Base-by-base conservation (phyloP, 495 filamentous ascomycete species). In the Aspergillus leporis region DNA sequence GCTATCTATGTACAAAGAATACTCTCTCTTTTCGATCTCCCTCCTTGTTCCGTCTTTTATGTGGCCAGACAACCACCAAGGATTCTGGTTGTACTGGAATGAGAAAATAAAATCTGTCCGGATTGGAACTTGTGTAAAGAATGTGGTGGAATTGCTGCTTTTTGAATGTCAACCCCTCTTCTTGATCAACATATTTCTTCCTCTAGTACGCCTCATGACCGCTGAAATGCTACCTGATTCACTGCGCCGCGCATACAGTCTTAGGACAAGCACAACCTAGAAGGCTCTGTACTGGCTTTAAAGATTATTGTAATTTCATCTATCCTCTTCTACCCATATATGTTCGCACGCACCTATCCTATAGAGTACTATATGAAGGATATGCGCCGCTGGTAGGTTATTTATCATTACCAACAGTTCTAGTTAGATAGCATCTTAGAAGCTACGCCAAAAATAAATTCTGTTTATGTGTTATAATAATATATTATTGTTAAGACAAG, bases 61-160 rank as follows among this genome's bases (percentile, higher is more conserved):
- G 69, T 79, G 76, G 74, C 75, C 76, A 3, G 36, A 53, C 5
- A 64, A 50, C 19, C 66, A 70, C 5, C 52, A 66, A 18, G 72
- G 63, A 12, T 79, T 78, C 56, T 76, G 75, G 76, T 51, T 51
- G 9, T 78, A 79, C 55, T 78, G 75, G 75, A 67, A 79, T 52
- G 21, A 62, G 36, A 58, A 71, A 31, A 60, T 79, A 22, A 65
- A 58, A 18, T 70, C 47, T 0, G 45, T 76, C 34, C 47, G 70
- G 14, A 63, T 77, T 48, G 69, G 61, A 12, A 46, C 68, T 8
- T 51, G 75, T 52, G 75, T 75, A 3, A 69, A 60, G 34, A 59
- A 63, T 16, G 71, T 78, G 18, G 74, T 67, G 13, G 52, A 64
- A 0, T 71, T 73, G 50, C 60, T 79, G 0, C 64, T 78, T 0